Evolutionary conservation across 352 stramenopile species (phyloP).

Genomic region (Globisporangium alternatum): DNA sequence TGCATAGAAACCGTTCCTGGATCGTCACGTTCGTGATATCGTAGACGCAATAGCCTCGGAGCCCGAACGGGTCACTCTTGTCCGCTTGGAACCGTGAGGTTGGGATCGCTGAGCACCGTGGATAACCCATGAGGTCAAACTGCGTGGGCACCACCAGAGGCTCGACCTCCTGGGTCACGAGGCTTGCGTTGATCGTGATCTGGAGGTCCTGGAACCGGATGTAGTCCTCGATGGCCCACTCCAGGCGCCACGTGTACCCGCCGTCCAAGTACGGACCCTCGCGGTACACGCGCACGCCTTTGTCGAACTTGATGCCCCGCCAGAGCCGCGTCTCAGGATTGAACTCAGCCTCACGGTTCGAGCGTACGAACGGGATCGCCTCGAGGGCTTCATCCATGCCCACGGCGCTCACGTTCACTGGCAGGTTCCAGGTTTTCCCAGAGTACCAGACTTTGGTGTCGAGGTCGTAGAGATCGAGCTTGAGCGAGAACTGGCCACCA

Average conservation of each 20-base stretch:
- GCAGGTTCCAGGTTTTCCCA: slow-evolving; percentile 61
- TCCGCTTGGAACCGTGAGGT: slow-evolving; percentile 46
- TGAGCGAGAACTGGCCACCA: slow-evolving; percentile 52
- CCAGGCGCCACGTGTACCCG: slow-evolving; percentile 66
- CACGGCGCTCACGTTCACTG: slow-evolving; percentile 64
- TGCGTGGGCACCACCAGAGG: slow-evolving; percentile 53
- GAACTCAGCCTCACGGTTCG: slow-evolving; percentile 64
- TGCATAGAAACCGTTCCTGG: slow-evolving; percentile 76
- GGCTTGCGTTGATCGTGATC: slow-evolving; percentile 53
- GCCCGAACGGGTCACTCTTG: slow-evolving; percentile 37
- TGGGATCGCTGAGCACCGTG: slow-evolving; percentile 49
- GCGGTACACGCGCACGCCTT: slow-evolving; percentile 66
- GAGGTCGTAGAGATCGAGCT: slow-evolving; percentile 46
- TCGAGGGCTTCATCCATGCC: slow-evolving; percentile 78
- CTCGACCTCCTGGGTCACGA: slow-evolving; percentile 65
- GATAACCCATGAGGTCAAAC: slow-evolving; percentile 35
- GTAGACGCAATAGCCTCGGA: slow-evolving; percentile 65
- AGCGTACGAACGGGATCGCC: slow-evolving; percentile 59
- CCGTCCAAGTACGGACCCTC: slow-evolving; percentile 68
- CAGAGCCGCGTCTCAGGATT: slow-evolving; percentile 45
- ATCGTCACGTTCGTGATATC: slow-evolving; percentile 53
- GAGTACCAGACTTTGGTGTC: slow-evolving; percentile 33
- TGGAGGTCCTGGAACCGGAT: slow-evolving; percentile 63
- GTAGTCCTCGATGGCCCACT: slow-evolving; percentile 76
- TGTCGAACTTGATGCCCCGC: slow-evolving; percentile 62